A percentile compares a stretch with the other conserved stretches of the same genome.
Conservation (phyloP, 306 rosid species). For the Purshia tridentata region DNA sequence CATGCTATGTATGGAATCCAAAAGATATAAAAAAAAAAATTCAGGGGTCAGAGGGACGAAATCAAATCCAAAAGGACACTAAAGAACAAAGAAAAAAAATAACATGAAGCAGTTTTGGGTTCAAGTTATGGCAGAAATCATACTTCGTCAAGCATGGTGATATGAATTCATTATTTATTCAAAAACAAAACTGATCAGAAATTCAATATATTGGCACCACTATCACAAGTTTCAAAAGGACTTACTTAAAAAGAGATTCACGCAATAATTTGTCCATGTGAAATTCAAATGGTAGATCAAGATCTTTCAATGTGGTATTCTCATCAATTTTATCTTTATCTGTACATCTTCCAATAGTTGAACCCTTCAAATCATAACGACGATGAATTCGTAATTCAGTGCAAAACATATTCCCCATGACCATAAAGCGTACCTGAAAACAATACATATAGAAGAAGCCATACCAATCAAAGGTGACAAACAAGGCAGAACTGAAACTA, state of each 20-base stretch:
- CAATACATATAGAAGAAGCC: slow-evolving; percentile 30
- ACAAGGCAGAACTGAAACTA: slow-evolving; percentile 21
- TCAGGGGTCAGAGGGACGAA: too few species aligned
- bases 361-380: slow-evolving; percentile 92
- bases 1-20: too few species aligned
- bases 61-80: too few species aligned
- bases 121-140: neutral
- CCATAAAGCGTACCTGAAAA: slow-evolving; percentile 85
- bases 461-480: slow-evolving; percentile 18
- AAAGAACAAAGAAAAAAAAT: neutral
- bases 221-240: slow-evolving; percentile 6
- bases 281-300: slow-evolving; percentile 76
- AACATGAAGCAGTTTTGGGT: neutral
- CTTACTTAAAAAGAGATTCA: slow-evolving; percentile 73
- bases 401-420: slow-evolving; percentile 98
- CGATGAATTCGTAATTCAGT: slow-evolving; percentile 87
- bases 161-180: neutral
- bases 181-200: neutral
- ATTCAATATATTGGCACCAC: neutral
- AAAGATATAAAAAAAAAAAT: too few species aligned
- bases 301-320: slow-evolving; percentile 84
- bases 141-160: neutral
- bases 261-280: slow-evolving; percentile 92
- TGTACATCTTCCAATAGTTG: slow-evolving; percentile 80
- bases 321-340: slow-evolving; percentile 50